Conservation (phyloP, 306 rosid species). For the Canavalia ensiformis region DNA sequence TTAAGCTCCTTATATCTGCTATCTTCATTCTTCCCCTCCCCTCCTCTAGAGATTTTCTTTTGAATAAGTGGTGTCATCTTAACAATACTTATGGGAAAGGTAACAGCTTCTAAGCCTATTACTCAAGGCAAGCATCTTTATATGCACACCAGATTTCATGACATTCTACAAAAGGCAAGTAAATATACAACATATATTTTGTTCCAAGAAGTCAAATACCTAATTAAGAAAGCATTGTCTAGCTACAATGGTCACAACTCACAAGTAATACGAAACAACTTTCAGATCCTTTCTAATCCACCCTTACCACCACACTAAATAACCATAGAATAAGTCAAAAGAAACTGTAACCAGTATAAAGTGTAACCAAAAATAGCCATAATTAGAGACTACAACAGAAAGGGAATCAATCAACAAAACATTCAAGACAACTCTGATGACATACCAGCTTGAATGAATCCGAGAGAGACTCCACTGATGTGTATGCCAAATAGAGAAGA, state of each 20-base stretch:
- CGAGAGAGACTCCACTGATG: slow-evolving; percentile 94
- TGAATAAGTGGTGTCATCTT: not conserved
- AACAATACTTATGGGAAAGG: not conserved
- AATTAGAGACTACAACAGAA: slow-evolving; percentile 2
- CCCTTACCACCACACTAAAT: slow-evolving; percentile 11
- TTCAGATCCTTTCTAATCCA: not conserved
- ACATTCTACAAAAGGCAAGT: not conserved
- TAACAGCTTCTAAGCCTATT: not conserved
- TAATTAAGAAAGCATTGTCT: not conserved
- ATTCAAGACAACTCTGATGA: slow-evolving; percentile 11
- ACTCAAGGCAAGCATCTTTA: slow-evolving; percentile 26
- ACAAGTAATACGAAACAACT: slow-evolving; percentile 6
- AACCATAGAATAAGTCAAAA: slow-evolving; percentile 1
- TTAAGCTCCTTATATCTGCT: not conserved
- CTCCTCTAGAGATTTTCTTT: not conserved
- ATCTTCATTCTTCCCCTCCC: slow-evolving; percentile 3
- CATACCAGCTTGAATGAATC: slow-evolving; percentile 96
- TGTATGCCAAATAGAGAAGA: slow-evolving; percentile 97
- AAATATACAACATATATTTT: slow-evolving; percentile 21
- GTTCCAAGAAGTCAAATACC: not conserved
- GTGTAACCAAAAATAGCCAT: not conserved
- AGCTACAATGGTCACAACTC: slow-evolving; percentile 25
- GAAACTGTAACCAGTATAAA: slow-evolving; percentile 25
- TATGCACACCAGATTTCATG: not conserved
- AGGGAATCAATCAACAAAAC: slow-evolving; percentile 14